Conservation (phyloP, 192 early-diverging fungal species). For the Chytriomyces hyalinus region DNA sequence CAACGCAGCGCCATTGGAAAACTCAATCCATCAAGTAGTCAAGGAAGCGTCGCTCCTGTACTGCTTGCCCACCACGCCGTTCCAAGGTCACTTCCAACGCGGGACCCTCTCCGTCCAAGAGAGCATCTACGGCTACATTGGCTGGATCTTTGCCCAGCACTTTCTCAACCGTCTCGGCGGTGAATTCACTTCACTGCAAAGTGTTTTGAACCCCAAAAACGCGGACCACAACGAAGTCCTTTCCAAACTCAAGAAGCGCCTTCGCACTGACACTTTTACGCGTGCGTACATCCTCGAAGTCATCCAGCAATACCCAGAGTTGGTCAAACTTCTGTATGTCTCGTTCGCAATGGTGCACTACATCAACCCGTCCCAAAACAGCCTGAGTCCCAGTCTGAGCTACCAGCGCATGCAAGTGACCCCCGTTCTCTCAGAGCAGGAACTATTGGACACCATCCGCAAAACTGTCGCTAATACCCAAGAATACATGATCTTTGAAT, state of each 20-base stretch:
- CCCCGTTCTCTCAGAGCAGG: conserved; percentile 76
- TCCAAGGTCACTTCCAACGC: conserved; percentile 91
- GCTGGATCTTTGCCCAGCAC: conserved; percentile 98
- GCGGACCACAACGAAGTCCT: conserved; percentile 88
- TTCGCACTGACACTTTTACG: conserved; percentile 96
- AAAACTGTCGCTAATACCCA: conserved; percentile 88
- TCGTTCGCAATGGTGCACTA: conserved; percentile 95
- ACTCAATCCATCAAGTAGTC: conserved; percentile 88
- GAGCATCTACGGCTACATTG: conserved; percentile 91
- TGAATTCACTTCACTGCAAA: conserved; percentile 85
- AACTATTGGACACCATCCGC: conserved; percentile 85
- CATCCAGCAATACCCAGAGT: conserved; percentile 90
- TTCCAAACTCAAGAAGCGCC: conserved; percentile 95
- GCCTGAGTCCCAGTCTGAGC: conserved; percentile 74
- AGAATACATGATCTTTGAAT: conserved; percentile 90
- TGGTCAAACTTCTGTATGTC: conserved; percentile 89
- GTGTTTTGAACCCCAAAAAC: conserved; percentile 72
- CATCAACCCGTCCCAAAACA: conserved; percentile 66
- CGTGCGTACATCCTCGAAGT: conserved; percentile 97
- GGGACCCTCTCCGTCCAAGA: conserved; percentile 88
- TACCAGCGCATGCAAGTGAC: conserved; percentile 83
- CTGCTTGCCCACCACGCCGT: conserved; percentile 92
- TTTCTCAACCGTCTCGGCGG: conserved; percentile 96
- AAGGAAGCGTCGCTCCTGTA: conserved; percentile 95
- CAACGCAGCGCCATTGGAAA: conserved; percentile 81